These are phyloP conservation scores for Pneumocystis wakefieldiae DNA, from an alignment of 1,139 yeast genomes.

Conservation along the genomic window DNA sequence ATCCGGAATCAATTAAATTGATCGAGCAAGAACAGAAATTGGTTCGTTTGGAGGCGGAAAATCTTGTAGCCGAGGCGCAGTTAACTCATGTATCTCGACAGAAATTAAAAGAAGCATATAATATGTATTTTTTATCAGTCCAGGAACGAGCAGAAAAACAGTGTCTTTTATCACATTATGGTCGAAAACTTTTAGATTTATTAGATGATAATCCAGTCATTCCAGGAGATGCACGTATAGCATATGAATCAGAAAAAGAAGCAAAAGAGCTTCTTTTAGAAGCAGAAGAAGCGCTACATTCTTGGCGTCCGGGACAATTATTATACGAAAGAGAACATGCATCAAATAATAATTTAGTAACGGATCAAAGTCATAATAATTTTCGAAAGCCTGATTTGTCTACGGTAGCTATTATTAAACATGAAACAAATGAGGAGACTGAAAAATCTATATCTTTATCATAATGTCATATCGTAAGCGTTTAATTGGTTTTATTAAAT, in stretches of 20 bases:
- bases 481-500: not conserved
- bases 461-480: not conserved
- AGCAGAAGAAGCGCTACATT: conserved; percentile 14
- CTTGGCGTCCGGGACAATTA: conserved; percentile 11
- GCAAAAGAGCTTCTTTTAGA: conserved; percentile 13
- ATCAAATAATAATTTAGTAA: not conserved
- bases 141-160: conserved; percentile 74
- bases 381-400: not conserved
- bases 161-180: conserved; percentile 78
- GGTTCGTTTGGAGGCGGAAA: conserved; percentile 83
- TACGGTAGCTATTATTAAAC: not conserved
- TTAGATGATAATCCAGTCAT: conserved; percentile 75
- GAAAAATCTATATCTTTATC: not conserved
- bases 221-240: conserved; percentile 48
- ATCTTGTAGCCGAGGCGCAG: conserved; percentile 82
- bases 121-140: conserved; percentile 68
- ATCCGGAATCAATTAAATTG: conserved; percentile 70
- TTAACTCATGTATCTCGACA: conserved; percentile 76
- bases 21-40: conserved; percentile 72
- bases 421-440: not conserved
- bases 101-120: conserved; percentile 70
- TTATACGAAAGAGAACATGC: not conserved
- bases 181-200: conserved; percentile 68
- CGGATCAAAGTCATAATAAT: not conserved
- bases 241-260: conserved; percentile 12